These are phyloP conservation scores for Penicillium rolfsii DNA, from an alignment of 2,329 filamentous ascomycete species.

Conservation along the genomic window DNA sequence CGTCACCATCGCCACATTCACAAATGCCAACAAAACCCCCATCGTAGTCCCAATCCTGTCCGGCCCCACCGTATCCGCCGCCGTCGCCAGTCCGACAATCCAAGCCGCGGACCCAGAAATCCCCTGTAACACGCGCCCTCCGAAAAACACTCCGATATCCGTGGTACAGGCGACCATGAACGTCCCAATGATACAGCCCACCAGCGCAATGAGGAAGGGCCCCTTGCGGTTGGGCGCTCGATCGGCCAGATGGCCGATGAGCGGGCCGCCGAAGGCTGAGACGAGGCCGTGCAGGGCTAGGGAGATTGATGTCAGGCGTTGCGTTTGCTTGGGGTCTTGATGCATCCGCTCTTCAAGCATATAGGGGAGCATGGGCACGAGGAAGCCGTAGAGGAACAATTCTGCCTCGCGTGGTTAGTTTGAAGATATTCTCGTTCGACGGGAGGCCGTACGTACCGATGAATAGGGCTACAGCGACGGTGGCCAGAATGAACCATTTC, in stretches of 20 bases:
- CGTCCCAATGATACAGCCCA: constrained; percentile 32
- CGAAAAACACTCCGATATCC: constrained; percentile 29
- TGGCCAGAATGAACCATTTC: constrained; percentile 5
- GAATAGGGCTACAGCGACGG: constrained; percentile 1
- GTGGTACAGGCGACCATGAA: constrained; percentile 27
- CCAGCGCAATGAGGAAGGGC: constrained; percentile 32
- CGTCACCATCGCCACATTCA: constrained; percentile 31
- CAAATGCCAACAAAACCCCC: constrained; percentile 31
- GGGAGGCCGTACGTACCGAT: background rate
- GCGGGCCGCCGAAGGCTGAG: constrained; percentile 27
- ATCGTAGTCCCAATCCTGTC: constrained; percentile 34
- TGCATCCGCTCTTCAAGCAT: constrained; percentile 37
- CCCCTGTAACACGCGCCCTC: constrained; percentile 36
- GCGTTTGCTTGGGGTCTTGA: constrained; percentile 29
- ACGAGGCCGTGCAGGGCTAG: constrained; percentile 34
- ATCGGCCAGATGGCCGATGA: constrained; percentile 37
- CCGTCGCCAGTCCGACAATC: constrained; percentile 37
- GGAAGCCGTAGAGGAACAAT: constrained; percentile 39
- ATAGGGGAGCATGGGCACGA: constrained; percentile 39
- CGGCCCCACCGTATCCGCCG: constrained; percentile 33
- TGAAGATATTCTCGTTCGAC: too few relatives aligned
- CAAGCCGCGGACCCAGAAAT: constrained; percentile 36
- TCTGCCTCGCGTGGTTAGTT: constrained; percentile 24
- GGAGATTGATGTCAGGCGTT: constrained; percentile 29
- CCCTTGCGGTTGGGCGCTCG: constrained; percentile 29